Conservation (phyloP, 805 yeast species). For the Maudiozyma saulgeensis region DNA sequence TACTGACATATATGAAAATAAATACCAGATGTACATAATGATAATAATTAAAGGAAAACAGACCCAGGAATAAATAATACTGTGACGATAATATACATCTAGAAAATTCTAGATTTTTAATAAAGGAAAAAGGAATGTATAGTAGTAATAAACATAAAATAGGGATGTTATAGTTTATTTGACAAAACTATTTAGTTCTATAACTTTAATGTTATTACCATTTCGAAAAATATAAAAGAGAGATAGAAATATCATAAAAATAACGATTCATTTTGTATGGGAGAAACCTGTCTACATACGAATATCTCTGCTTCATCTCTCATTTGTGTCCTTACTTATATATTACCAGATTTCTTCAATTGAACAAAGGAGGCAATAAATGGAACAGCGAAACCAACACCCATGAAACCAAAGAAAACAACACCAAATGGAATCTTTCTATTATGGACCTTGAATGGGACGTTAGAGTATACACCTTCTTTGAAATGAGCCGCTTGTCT, state of each 20-base stretch:
- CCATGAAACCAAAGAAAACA: conserved; percentile 70
- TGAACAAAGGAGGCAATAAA: conserved; percentile 71
- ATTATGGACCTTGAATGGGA: conserved; percentile 90
- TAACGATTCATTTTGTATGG: no score
- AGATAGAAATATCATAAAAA: no score
- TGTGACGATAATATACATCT: not conserved
- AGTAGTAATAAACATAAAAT: no score
- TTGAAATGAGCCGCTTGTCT: conserved; percentile 43
- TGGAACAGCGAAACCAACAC: conserved; percentile 66
- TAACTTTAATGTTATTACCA: not conserved
- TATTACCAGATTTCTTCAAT: conserved; percentile 71
- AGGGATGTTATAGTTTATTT: no score
- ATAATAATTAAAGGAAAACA: not conserved
- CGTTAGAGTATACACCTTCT: conserved; percentile 81
- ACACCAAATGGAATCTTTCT: conserved; percentile 84
- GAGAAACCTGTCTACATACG: no score
- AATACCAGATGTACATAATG: not conserved
- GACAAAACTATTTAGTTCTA: no score
- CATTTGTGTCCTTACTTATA: conserved; percentile 1
- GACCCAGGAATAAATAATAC: not conserved
- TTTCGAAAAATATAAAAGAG: not conserved
- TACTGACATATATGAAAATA: not conserved
- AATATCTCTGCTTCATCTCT: no score
- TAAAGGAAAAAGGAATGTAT: no score
- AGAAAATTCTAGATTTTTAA: no score